Evolutionary conservation across 495 filamentous ascomycete species (phyloP).

Genomic region (Penicillium simplicissimum): DNA sequence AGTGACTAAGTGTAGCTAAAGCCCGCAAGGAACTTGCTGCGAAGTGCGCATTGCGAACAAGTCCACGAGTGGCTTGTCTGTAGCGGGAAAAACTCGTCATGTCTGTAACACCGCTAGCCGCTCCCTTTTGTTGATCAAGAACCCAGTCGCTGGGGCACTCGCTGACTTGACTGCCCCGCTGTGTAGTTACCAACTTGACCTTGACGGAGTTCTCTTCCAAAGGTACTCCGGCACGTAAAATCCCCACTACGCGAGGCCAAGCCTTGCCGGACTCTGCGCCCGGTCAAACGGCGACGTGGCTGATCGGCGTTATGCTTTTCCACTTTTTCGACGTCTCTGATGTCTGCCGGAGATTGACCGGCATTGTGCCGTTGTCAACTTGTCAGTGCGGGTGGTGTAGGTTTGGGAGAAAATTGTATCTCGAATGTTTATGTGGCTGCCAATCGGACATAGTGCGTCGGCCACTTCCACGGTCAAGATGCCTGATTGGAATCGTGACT

Average conservation of each 20-base stretch:
- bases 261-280: conserved; percentile 8
- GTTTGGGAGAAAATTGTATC: neutral
- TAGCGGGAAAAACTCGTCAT: neutral
- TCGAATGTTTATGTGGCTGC: neutral
- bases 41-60: neutral
- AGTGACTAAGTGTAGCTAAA: no score
- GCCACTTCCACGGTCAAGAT: neutral
- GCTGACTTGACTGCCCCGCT: neutral
- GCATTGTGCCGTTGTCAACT: neutral
- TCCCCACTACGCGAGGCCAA: neutral
- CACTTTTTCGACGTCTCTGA: neutral
- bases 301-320: neutral
- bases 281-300: conserved; percentile 1
- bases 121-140: neutral
- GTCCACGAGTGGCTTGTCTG: neutral
- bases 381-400: neutral
- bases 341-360: neutral
- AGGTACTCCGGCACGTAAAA: neutral
- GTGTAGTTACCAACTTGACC: no score
- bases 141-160: neutral
- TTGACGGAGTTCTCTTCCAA: neutral
- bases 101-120: conserved; percentile 2
- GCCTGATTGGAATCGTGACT: neutral
- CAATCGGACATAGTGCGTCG: neutral
- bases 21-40: neutral